A percentile compares a stretch with the other conserved stretches of the same genome.
These are phyloP conservation scores for Debaryomyces coudertii DNA, from an alignment of 1,139 yeast species.

Conservation along the genomic window DNA sequence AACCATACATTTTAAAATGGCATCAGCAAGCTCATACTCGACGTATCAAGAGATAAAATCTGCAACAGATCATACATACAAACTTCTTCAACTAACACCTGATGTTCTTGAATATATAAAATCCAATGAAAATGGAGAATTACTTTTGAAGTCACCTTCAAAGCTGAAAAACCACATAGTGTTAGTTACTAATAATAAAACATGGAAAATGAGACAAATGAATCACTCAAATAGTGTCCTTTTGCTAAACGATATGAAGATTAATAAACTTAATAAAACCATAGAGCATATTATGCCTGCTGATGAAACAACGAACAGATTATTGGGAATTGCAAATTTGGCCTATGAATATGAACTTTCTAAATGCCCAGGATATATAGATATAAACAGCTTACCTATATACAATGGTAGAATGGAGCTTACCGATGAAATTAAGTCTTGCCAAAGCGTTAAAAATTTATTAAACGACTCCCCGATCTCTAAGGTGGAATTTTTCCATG, in stretches of 20 bases:
- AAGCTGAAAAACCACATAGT: constrained; percentile 50
- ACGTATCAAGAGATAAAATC: constrained; percentile 32
- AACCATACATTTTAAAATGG: constrained; percentile 1
- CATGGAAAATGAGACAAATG: constrained; percentile 74
- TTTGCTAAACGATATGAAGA: constrained; percentile 44
- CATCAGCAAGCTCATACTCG: constrained; percentile 11
- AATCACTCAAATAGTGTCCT: constrained; percentile 85
- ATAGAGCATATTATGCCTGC: constrained; percentile 8
- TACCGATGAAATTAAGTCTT: neutral
- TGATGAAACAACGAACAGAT: constrained; percentile 18
- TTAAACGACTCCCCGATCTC: constrained; percentile 59
- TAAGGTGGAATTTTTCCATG: constrained; percentile 48
- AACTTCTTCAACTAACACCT: constrained; percentile 62
- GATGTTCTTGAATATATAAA: constrained; percentile 52
- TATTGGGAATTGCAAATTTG: constrained; percentile 46
- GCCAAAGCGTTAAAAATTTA: constrained; percentile 40
- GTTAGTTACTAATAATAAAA: constrained; percentile 58
- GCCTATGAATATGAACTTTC: constrained; percentile 57
- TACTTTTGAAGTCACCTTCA: constrained; percentile 52
- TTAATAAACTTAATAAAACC: constrained; percentile 17
- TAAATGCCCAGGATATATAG: constrained; percentile 44
- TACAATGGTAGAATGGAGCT: constrained; percentile 36
- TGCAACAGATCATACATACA: constrained; percentile 39
- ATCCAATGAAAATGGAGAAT: constrained; percentile 24
- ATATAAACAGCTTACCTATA: constrained; percentile 48